Evolutionary conservation across 2,329 filamentous ascomycete genomes (phyloP).

Genomic region (Aspergillus cejpii): DNA sequence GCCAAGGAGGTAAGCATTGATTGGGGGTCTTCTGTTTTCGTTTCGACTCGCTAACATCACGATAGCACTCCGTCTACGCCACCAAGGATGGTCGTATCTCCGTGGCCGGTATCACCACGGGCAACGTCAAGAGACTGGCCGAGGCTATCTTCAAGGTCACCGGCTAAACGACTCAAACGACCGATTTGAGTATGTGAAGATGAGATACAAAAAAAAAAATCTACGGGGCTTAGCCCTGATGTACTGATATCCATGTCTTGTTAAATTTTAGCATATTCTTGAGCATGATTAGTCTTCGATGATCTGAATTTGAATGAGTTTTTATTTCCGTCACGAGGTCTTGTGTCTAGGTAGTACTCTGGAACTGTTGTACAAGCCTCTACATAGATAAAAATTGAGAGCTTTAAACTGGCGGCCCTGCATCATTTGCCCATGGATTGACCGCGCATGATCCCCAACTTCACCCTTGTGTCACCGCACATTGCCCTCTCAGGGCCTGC

Average conservation of each 20-base stretch:
- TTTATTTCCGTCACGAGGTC: no score
- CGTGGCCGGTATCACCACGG: conserved; percentile 45
- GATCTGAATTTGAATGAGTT: background rate
- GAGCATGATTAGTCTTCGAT: background rate
- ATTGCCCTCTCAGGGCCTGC: no score
- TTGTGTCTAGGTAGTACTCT: no score
- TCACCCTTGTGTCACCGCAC: no score
- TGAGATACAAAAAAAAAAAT: conserved; percentile 4
- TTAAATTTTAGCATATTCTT: background rate
- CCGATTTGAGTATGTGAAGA: background rate
- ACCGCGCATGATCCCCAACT: no score
- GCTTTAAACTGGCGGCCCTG: no score
- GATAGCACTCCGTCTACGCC: conserved; percentile 83
- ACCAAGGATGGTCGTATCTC: conserved; percentile 63
- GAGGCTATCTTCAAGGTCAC: conserved; percentile 48
- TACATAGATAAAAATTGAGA: no score
- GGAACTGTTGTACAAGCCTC: no score
- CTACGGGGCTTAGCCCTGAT: background rate
- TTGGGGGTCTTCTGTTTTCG: background rate
- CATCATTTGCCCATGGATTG: no score
- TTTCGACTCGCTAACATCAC: conserved; percentile 9
- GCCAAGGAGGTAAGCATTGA: conserved; percentile 64
- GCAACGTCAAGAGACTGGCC: conserved; percentile 46
- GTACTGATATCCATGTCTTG: conserved; percentile 1
- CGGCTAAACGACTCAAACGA: conserved; percentile 30